Percentiles rank a stretch among this genome's conserved stretches.
Evolutionary conservation across 208 protist genomes (phyloP).

Genomic region (Acanthamoeba sp.): DNA sequence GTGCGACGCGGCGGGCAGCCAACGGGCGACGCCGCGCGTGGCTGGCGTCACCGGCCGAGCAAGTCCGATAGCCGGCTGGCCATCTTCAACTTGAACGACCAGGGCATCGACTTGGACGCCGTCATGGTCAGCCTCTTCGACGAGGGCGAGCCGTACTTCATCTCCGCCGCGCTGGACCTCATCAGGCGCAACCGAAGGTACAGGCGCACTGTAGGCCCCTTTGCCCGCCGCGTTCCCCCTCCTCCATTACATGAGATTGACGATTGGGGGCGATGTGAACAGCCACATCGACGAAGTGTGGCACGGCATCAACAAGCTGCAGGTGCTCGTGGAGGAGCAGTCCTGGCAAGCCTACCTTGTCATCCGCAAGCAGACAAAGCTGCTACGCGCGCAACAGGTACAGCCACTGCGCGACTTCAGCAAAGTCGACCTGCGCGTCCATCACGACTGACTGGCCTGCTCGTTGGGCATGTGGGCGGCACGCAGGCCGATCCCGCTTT

Average conservation of each 20-base stretch:
- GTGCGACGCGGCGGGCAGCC: background rate
- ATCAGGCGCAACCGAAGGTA: constrained; percentile 50
- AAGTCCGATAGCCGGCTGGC: background rate
- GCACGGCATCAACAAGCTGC: constrained; percentile 12
- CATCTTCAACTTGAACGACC: constrained; percentile 33
- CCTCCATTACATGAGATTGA: too few relatives aligned
- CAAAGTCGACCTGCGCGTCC: background rate
- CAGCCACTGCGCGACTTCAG: background rate
- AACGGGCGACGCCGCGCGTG: background rate
- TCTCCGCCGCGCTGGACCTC: constrained; percentile 15
- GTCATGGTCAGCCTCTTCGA: constrained; percentile 56
- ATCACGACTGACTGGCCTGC: background rate
- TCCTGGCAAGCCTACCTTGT: constrained; percentile 24
- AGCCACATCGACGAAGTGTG: constrained; percentile 58
- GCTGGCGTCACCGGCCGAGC: background rate
- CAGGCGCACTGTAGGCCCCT: too few relatives aligned
- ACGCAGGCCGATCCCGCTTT: background rate
- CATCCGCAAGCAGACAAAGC: constrained; percentile 40
- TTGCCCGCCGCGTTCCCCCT: too few relatives aligned
- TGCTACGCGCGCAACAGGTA: background rate
- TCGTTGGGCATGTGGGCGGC: background rate
- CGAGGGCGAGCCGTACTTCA: constrained; percentile 39
- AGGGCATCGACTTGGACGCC: constrained; percentile 45
- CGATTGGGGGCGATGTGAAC: background rate
- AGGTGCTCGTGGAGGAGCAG: constrained; percentile 55